Evolutionary conservation across 2,329 filamentous ascomycete species (phyloP).

Genomic region (Triangularia verruculosa): DNA sequence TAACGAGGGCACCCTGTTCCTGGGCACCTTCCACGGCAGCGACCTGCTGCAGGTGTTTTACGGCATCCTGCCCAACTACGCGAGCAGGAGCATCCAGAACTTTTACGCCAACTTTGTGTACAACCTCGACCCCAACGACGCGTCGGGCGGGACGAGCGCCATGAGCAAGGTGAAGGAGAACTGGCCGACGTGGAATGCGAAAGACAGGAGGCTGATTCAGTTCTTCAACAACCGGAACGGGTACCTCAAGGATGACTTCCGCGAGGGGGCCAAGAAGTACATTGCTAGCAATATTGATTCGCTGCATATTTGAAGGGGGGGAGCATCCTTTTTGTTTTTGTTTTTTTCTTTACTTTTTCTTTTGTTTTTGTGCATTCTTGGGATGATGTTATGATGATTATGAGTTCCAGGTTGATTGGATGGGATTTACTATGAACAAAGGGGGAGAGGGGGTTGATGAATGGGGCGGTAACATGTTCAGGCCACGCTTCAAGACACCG

Average conservation of each 20-base stretch:
- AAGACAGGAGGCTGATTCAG: constrained; percentile 48
- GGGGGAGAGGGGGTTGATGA: neutral
- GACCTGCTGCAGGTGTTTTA: constrained; percentile 70
- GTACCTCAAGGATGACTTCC: constrained; percentile 32
- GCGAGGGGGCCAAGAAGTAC: constrained; percentile 25
- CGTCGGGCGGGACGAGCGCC: constrained; percentile 27
- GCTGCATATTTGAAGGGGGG: constrained; percentile 22
- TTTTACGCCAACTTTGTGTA: constrained; percentile 75
- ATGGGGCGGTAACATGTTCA: neutral
- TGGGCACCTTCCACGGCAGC: constrained; percentile 73
- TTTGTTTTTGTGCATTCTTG: neutral
- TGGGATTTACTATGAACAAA: neutral
- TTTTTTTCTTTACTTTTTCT: neutral
- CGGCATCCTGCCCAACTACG: constrained; percentile 61
- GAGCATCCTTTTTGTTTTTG: neutral
- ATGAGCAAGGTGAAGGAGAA: constrained; percentile 39
- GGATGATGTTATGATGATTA: neutral
- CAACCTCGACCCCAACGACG: constrained; percentile 64
- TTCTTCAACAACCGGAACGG: constrained; percentile 34
- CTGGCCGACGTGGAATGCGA: constrained; percentile 43
- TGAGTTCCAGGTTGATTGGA: no score
- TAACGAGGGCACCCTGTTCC: constrained; percentile 64
- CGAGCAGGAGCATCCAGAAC: constrained; percentile 55
- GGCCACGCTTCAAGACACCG: constrained; percentile 3
- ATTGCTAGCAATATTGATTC: constrained; percentile 24